phyloP scores from a whole-genome alignment of 768 basidiomycete genomes.

The Chalciporus sphaerocephalus region DNA sequence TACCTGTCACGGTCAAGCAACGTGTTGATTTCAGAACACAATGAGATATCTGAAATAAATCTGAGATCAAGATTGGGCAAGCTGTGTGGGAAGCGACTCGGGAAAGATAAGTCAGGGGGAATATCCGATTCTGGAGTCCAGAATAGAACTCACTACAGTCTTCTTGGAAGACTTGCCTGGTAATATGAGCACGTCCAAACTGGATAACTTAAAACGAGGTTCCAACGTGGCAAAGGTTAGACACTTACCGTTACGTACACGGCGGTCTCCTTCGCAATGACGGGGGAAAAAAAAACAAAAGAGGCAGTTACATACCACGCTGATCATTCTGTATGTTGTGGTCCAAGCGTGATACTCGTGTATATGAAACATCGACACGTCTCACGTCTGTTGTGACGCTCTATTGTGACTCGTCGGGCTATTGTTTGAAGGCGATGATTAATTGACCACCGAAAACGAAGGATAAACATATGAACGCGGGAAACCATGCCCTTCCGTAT shows the following conservation, averaged over 20 bases:
- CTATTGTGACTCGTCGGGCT: background rate
- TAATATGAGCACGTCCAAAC: background rate
- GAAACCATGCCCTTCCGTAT: background rate
- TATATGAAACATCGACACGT: background rate
- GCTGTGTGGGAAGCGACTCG: slow-evolving; percentile 14
- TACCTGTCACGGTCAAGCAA: slow-evolving; percentile 32
- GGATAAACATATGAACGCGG: background rate
- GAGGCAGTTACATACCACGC: background rate
- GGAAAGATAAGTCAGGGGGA: slow-evolving; percentile 17
- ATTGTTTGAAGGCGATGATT: background rate
- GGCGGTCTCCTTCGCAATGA: background rate
- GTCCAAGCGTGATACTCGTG: background rate
- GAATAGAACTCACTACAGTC: slow-evolving; percentile 6
- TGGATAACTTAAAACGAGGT: slow-evolving; percentile 15
- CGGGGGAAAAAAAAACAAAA: slow-evolving; percentile 11
- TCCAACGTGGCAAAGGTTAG: slow-evolving; percentile 21
- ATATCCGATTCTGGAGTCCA: slow-evolving; percentile 14
- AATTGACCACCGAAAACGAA: background rate
- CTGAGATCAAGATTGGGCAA: slow-evolving; percentile 30
- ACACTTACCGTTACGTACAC: slow-evolving; percentile 24
- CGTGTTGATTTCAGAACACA: slow-evolving; percentile 30
- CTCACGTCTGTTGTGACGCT: background rate
- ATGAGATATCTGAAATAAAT: slow-evolving; percentile 25
- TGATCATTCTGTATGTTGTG: slow-evolving; percentile 16
- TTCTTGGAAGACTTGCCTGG: slow-evolving; percentile 2